Percentiles rank a stretch among this genome's conserved stretches.
Conservation (phyloP, 129 eudicot genomes). For the Chrysanthemum seticuspe region DNA sequence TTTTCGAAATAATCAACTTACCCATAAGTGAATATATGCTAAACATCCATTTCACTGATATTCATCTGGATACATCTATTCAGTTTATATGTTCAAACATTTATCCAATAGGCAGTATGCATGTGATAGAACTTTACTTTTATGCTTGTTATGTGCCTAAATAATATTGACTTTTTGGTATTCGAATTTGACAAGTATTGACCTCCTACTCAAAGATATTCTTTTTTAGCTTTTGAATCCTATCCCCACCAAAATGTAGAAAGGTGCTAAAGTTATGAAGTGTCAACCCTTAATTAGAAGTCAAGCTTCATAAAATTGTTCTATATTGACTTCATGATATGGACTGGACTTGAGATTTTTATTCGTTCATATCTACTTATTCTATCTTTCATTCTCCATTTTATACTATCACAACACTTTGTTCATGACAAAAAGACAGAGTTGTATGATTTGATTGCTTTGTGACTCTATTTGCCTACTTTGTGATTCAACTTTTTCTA, state of each 20-base stretch:
- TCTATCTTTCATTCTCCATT: not conserved
- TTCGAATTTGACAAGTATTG: conserved; percentile 29
- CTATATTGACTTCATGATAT: conserved; percentile 26
- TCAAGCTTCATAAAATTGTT: conserved; percentile 31
- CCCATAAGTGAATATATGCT: conserved; percentile 33
- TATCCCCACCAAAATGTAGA: conserved; percentile 10
- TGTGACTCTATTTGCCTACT: too few species aligned
- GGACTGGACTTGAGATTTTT: not conserved
- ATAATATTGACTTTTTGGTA: conserved; percentile 27
- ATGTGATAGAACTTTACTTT: conserved; percentile 22
- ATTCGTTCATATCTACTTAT: conserved; percentile 9
- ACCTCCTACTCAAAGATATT: conserved; percentile 26
- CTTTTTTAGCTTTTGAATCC: conserved; percentile 21
- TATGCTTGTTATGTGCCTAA: conserved; percentile 26
- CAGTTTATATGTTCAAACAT: conserved; percentile 7
- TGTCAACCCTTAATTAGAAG: conserved; percentile 26
- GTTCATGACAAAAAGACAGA: too few species aligned
- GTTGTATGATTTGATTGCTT: too few species aligned
- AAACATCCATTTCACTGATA: not conserved
- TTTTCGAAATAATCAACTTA: conserved; percentile 26
- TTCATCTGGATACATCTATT: conserved; percentile 24
- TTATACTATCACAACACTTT: too few species aligned
- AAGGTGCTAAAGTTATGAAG: conserved; percentile 8
- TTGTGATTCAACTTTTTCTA: too few species aligned
- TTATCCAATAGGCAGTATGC: conserved; percentile 20